Evolutionary conservation across 345 rosid species (phyloP).

Genomic region (Gynandropsis gynandra): DNA sequence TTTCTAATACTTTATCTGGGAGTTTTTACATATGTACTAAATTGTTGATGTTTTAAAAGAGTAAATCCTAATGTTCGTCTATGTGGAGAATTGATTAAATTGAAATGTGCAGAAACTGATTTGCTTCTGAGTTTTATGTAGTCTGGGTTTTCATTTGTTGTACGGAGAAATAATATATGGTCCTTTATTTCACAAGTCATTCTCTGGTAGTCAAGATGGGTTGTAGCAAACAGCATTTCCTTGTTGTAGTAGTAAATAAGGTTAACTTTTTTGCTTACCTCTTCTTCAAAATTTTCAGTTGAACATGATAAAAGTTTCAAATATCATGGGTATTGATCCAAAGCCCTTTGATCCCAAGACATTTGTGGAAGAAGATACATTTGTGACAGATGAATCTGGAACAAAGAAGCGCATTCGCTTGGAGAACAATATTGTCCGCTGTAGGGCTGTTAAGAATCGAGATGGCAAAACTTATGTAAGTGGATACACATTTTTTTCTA

Average conservation of each 20-base stretch:
- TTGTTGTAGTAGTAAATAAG: background rate
- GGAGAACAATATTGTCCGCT: slow-evolving; percentile 90
- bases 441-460: slow-evolving; percentile 61
- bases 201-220: slow-evolving; percentile 9
- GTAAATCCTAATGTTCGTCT: slow-evolving; percentile 9
- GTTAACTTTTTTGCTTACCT: slow-evolving; percentile 1
- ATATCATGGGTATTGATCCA: slow-evolving; percentile 95
- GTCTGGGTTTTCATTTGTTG: slow-evolving; percentile 16
- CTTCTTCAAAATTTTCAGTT: slow-evolving; percentile 44
- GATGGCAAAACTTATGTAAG: slow-evolving; percentile 76
- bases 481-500: slow-evolving; percentile 22
- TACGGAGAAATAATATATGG: slow-evolving; percentile 8
- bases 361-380: slow-evolving; percentile 82
- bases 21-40: slow-evolving; percentile 3
- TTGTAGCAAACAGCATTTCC: slow-evolving; percentile 8
- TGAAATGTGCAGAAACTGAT: background rate
- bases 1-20: slow-evolving; percentile 1
- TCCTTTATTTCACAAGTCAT: background rate
- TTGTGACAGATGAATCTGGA: slow-evolving; percentile 84
- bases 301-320: slow-evolving; percentile 89
- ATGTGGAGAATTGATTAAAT: slow-evolving; percentile 5
- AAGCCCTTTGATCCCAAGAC: slow-evolving; percentile 90
- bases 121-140: slow-evolving; percentile 10
- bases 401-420: slow-evolving; percentile 66
- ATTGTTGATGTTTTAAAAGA: slow-evolving; percentile 2